Base-by-base conservation (phyloP, 768 basidiomycete genomes). In the Boletus vermiculosoides region DNA sequence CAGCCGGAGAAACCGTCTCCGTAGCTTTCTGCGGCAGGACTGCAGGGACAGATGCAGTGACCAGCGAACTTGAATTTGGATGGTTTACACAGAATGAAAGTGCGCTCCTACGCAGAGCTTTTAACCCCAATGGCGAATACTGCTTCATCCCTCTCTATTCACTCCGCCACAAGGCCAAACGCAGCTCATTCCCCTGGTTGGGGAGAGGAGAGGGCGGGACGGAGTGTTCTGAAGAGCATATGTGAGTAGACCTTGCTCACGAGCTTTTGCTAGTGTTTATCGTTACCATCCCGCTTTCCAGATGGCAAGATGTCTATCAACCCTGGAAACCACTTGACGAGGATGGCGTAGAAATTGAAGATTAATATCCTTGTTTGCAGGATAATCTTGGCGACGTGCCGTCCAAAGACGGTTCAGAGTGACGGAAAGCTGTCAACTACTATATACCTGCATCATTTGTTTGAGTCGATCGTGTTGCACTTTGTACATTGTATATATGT, bases 321-420 rank as follows among this genome's bases (percentile, higher is more conserved):
- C 30, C 51, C 3, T 64, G 66, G 66, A 66, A 37, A n/a, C 66
- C 59, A 15, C 56, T 61, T 11, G 49, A 66, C 49, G 65, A 65
- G 30, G 58, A 64, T 7, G 58, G 65, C 5, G 47, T 57, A 12
- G 55, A 64, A n/a, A 5, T 30, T 23, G 50, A 56, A 0, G 41
- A 41, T 25, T 51, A 40, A 52, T 42, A 41, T 3, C 11, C 7
- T 37, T 36, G 13, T 30, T 44, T 23, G 10, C n/a, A 15, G 22
- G 34, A 16, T 39, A 5, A 16, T 39, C 25, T 33, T 18, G 5
- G 25, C 25, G 11, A 18, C 1, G 15, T n/a, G 30, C 16, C 15
- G 12, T 39, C 13, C n/a, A 40, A n/a, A 12, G 37, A 13, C 36
- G 22, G 28, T 20, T 25, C 8, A 41, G 39, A 5, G 18, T 31